Evolutionary conservation across 148 eudicot genomes (phyloP).

Genomic region (Fallopia convolvulus): DNA sequence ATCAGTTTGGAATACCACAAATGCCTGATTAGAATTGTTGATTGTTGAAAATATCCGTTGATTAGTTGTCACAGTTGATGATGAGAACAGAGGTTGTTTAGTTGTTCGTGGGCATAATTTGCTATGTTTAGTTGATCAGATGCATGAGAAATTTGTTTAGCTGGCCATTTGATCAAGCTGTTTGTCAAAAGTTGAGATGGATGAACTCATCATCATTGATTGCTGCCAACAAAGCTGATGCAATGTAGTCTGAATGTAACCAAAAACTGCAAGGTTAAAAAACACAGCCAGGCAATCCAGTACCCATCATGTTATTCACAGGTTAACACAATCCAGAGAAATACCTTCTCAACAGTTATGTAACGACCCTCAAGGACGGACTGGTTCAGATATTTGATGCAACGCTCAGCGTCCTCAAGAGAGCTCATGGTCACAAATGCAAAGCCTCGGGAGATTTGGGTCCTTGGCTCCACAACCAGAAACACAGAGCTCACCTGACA

Average conservation of each 20-base stretch:
- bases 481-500: constrained; percentile 49
- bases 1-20: constrained; percentile 81
- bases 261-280: constrained; percentile 84
- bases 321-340: not conserved
- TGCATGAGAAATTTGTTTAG: constrained; percentile 64
- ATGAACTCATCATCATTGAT: constrained; percentile 91
- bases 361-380: constrained; percentile 80
- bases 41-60: constrained; percentile 83
- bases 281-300: constrained; percentile 30
- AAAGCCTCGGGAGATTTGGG: constrained; percentile 69
- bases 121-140: constrained; percentile 91
- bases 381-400: constrained; percentile 61
- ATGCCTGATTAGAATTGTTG: constrained; percentile 71
- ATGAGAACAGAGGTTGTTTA: constrained; percentile 75
- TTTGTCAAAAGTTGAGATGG: constrained; percentile 33
- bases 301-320: constrained; percentile 10
- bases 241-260: constrained; percentile 90
- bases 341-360: constrained; percentile 65
- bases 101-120: constrained; percentile 82
- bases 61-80: constrained; percentile 68
- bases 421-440: constrained; percentile 68
- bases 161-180: constrained; percentile 23
- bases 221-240: constrained; percentile 91
- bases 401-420: constrained; percentile 49
- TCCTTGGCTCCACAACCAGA: constrained; percentile 65